Conservation (phyloP, 192 early-diverging fungal species). For the Thoreauomyces humboldtii region DNA sequence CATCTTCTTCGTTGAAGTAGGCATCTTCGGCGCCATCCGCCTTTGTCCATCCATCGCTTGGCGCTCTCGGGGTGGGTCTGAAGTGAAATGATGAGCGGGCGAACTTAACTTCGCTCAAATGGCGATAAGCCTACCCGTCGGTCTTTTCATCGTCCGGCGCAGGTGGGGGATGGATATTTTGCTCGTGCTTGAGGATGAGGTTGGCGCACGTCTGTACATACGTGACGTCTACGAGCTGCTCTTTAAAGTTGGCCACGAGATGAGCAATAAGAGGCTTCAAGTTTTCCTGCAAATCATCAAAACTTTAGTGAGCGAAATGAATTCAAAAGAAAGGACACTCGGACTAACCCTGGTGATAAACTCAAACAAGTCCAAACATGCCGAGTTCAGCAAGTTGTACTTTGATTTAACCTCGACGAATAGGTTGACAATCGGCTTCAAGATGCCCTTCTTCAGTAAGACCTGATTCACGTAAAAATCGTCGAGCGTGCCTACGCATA, state of each 20-base stretch:
- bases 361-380: conserved; percentile 86
- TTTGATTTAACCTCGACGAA: conserved; percentile 61
- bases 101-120: neutral
- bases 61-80: too few species aligned
- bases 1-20: conserved; percentile 38
- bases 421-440: conserved; percentile 64
- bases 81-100: too few species aligned
- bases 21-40: conserved; percentile 4
- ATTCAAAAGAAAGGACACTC: neutral
- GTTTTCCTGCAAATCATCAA: conserved; percentile 43
- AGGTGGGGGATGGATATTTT: conserved; percentile 54
- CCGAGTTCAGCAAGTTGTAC: conserved; percentile 85
- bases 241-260: conserved; percentile 59
- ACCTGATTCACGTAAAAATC: conserved; percentile 77
- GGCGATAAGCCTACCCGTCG: conserved; percentile 16
- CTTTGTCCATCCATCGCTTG: conserved; percentile 39
- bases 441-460: conserved; percentile 69
- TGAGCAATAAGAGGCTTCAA: conserved; percentile 70
- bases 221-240: conserved; percentile 56
- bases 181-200: conserved; percentile 60
- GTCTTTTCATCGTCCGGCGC: conserved; percentile 23
- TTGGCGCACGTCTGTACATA: conserved; percentile 64
- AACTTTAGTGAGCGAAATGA: neutral
- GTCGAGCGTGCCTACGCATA: conserved; percentile 72
- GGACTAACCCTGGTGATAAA: conserved; percentile 56